Base-by-base conservation (phyloP, 2,329 filamentous ascomycete species). In the Nothomitra cinnamomea region DNA sequence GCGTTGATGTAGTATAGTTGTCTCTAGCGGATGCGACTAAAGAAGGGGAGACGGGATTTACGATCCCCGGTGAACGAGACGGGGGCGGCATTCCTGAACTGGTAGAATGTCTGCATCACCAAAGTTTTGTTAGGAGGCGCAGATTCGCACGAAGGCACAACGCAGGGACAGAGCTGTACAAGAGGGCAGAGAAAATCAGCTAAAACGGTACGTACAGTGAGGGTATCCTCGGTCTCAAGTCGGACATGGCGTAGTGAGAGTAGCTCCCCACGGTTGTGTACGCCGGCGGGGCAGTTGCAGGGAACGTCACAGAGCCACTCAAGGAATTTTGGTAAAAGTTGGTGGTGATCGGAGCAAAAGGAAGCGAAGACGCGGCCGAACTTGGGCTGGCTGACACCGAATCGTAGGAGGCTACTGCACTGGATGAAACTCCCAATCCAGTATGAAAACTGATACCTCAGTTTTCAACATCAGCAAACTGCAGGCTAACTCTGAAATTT, bases 381-480 rank as follows among this genome's bases (percentile, higher is more conserved):
- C 70, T 71, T 56, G 72, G 71, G 60, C 70, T 74, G 60, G 71
- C 70, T 28, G 72, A 73, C 60, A 70, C 71, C 58, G 72, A 77
- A 61, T 74, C 75, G 54, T 71, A 73, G 54, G 72, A 75, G 66
- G 79, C 75, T 53, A 67, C 61, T 52, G 70, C 67, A 58, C 67
- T 70, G 64, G 71, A 66, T 56, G 76, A 71, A 60, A 76, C 70
- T 59, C 71, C 69, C 61, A 70, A 65, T 56, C 67, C 68, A 57
- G 70, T 61, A 57, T 72, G 69, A 64, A 74, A 78, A 63, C 75
- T 78, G 66, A 58, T 63, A 61, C 60, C 58, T 60, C 54, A 54
- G 55, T 57, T 55, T 45, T 53, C 25, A 61, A 32, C n/a, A 62
- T 66, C 61, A 67, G 65, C 62, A 56, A 57, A 53, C 53, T 53